Evolutionary conservation across 352 stramenopile species (phyloP).

Genomic region (Globisporangium ultimum): DNA sequence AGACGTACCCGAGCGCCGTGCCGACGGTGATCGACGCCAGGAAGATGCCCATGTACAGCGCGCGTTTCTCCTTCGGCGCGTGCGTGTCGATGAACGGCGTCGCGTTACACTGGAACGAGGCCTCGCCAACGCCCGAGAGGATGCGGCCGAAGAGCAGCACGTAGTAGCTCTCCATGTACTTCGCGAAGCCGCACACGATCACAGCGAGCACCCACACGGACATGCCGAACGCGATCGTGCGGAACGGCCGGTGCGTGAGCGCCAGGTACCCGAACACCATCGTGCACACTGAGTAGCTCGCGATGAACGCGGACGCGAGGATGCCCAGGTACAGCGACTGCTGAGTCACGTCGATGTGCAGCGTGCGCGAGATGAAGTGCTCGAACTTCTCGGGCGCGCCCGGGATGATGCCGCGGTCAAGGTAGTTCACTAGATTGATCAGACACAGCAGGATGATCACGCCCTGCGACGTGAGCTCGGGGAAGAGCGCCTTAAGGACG

Average conservation of each 20-base stretch:
- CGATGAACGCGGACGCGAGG: conserved; percentile 92
- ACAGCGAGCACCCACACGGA: conserved; percentile 88
- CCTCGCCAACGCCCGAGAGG: conserved; percentile 87
- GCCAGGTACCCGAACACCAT: conserved; percentile 91
- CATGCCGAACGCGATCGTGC: conserved; percentile 87
- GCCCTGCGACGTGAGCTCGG: conserved; percentile 40
- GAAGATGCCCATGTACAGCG: conserved; percentile 91
- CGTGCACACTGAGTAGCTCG: conserved; percentile 90
- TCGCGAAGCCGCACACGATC: conserved; percentile 80
- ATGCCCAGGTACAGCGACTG: conserved; percentile 85
- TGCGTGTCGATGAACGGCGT: conserved; percentile 92
- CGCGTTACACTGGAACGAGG: conserved; percentile 90
- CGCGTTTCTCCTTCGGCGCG: conserved; percentile 57
- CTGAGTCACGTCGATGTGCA: conserved; percentile 51
- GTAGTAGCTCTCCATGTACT: conserved; percentile 80
- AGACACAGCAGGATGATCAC: conserved; percentile 84
- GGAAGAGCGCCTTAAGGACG: not conserved
- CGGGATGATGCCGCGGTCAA: conserved; percentile 94
- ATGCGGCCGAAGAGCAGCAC: no score
- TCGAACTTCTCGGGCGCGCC: conserved; percentile 91
- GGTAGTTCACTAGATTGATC: conserved; percentile 94
- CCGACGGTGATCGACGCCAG: conserved; percentile 91
- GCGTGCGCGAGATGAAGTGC: conserved; percentile 86
- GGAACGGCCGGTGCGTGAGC: conserved; percentile 87
- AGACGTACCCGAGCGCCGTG: conserved; percentile 90